Percentiles rank a stretch among this genome's conserved stretches.
phyloP scores from a whole-genome alignment of 805 yeast genomes.

The Phaffomyces thermotolerans region DNA sequence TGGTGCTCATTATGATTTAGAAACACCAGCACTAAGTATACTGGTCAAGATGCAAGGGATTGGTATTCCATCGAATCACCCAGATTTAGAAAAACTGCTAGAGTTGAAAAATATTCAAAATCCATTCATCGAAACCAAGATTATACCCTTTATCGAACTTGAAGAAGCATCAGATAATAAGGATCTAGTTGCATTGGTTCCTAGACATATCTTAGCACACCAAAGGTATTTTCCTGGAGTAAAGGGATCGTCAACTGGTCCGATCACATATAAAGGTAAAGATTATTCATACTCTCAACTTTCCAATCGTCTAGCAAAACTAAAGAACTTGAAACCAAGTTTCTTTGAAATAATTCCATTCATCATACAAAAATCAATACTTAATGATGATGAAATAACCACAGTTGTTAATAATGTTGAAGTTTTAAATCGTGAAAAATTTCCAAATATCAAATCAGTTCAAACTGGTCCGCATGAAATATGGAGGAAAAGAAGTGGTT shows the following conservation, averaged over 20 bases:
- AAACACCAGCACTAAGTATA: slow-evolving; percentile 13
- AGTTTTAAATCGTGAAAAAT: slow-evolving; percentile 3
- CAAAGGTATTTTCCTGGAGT: slow-evolving; percentile 3
- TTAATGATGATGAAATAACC: slow-evolving; percentile 1
- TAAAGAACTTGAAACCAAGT: slow-evolving; percentile 1
- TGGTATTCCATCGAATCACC: slow-evolving; percentile 16
- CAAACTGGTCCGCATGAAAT: not conserved
- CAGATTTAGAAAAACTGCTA: slow-evolving; percentile 1
- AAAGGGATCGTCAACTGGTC: slow-evolving; percentile 4
- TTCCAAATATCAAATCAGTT: not conserved
- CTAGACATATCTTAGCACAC: slow-evolving; percentile 17
- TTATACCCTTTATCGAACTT: slow-evolving; percentile 4
- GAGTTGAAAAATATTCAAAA: not conserved
- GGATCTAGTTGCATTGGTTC: slow-evolving; percentile 14
- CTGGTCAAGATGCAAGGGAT: slow-evolving; percentile 13
- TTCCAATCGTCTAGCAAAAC: slow-evolving; percentile 1
- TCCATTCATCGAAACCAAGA: slow-evolving; percentile 3
- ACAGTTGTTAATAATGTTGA: slow-evolving; percentile 7
- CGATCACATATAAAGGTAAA: slow-evolving; percentile 6
- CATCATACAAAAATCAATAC: slow-evolving; percentile 1
- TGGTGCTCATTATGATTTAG: not conserved
- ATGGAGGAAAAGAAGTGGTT: not conserved
- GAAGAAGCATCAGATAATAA: not conserved
- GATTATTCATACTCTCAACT: slow-evolving; percentile 6
- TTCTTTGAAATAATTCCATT: slow-evolving; percentile 14